phyloP scores from a whole-genome alignment of 441 rosid genomes.

The Adansonia madagascariensis region DNA sequence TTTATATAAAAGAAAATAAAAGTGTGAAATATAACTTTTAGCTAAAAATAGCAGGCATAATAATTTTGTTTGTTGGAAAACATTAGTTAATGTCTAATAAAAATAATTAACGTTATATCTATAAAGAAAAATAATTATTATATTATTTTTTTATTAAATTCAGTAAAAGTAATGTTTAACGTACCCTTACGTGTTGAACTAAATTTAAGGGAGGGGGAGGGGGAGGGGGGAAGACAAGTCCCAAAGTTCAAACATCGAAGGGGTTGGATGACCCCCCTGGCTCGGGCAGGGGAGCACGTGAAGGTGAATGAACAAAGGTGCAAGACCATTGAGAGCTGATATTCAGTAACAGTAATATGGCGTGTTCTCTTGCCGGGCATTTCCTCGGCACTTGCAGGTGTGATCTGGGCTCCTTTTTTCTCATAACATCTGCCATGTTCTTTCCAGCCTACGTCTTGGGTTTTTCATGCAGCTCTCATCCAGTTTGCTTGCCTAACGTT shows the following conservation, averaged over 20 bases:
- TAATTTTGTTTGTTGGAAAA: not conserved
- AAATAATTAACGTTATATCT: no score
- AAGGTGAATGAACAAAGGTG: not conserved
- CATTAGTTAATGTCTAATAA: no score
- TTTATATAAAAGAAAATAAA: no score
- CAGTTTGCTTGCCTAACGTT: not conserved
- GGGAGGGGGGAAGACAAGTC: no score
- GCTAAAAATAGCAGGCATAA: no score
- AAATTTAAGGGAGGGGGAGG: no score
- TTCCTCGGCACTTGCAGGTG: conserved; percentile 1
- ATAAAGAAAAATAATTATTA: no score
- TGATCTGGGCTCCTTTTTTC: not conserved
- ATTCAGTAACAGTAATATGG: not conserved
- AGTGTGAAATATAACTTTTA: no score
- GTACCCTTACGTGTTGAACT: no score
- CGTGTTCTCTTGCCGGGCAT: conserved; percentile 12
- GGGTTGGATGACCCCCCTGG: not conserved
- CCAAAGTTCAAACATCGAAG: not conserved
- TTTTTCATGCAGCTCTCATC: not conserved
- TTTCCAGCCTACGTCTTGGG: not conserved
- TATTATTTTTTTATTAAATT: no score
- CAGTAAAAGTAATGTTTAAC: no score
- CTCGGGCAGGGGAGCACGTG: not conserved
- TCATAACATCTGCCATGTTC: not conserved
- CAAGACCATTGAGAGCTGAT: not conserved